A percentile compares a stretch with the other conserved stretches of the same genome.
These are phyloP conservation scores for Tricholoma sp. DNA, from an alignment of 768 basidiomycete species.

Conservation along the genomic window DNA sequence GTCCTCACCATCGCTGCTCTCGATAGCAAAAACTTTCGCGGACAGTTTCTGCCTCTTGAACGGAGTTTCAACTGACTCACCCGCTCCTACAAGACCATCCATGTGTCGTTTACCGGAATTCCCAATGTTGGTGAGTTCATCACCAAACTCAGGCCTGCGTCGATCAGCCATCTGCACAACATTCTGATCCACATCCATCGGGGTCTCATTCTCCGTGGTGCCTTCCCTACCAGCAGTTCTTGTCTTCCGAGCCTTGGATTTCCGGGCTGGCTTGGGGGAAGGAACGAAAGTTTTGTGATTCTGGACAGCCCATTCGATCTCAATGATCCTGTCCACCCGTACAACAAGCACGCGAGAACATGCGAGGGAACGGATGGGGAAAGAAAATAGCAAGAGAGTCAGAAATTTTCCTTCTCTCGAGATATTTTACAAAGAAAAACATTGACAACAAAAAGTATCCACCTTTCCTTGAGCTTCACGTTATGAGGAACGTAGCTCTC, in stretches of 20 bases:
- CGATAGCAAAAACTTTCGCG: constrained; percentile 14
- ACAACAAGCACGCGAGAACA: constrained; percentile 20
- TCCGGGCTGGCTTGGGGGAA: constrained; percentile 44
- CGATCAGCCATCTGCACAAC: constrained; percentile 19
- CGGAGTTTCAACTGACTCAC: constrained; percentile 21
- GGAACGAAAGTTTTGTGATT: constrained; percentile 56
- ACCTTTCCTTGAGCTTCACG: constrained; percentile 82
- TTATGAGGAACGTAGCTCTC: constrained; percentile 84
- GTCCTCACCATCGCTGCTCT: constrained; percentile 26
- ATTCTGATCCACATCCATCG: constrained; percentile 25
- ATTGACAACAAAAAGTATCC: constrained; percentile 65
- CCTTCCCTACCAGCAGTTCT: constrained; percentile 18
- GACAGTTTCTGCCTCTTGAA: constrained; percentile 29
- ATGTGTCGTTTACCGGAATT: constrained; percentile 30
- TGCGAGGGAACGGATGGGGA: constrained; percentile 18
- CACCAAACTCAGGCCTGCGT: constrained; percentile 31
- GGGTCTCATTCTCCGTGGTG: constrained; percentile 21
- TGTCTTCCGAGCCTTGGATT: constrained; percentile 32
- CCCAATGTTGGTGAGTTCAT: constrained; percentile 41
- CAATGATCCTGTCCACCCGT: constrained; percentile 59
- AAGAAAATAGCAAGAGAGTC: constrained; percentile 33
- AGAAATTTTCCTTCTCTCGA: constrained; percentile 33
- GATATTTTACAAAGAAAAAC: constrained; percentile 58
- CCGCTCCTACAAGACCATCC: constrained; percentile 20
- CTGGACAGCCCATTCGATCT: constrained; percentile 75